Evolutionary conservation across 371 early-diverging fungal species (phyloP), one percentile per base, ranked within the genome.

Genomic region (Synchytrium microbalum): DNA sequence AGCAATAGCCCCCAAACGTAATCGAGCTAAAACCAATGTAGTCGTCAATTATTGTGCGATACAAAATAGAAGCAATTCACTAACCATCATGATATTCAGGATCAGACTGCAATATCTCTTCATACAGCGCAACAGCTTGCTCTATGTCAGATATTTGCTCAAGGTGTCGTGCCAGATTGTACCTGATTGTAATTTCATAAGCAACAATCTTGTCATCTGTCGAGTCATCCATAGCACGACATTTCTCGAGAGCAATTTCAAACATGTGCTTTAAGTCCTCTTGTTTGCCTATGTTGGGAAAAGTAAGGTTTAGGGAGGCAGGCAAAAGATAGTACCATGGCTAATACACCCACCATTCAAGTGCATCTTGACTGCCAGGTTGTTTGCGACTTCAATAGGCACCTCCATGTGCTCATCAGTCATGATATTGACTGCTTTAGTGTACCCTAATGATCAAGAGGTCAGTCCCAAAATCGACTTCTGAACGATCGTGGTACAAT

Each of bases 131-230:
- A 55, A 72, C 75, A 0, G 95, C 96, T 59, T 82, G 73, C 24
- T 77, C 75, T 26, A 72, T 66, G 26, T 86, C 79, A 1, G 84
- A 80, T 14, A 71, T 68, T 14, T 77, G 79, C 70, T 96, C 96
- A 56, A 83, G 81, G 19, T 90, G 69, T n/a, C 92, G 82, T 1
- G 86, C 94, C 16, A 88, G 69, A 68, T 95, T 96, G 74, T 92
- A 95, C 23, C 72, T 73, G n/a, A 92, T 76, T 0, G 90, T 89
- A 0, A 69, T 64, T n/a, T 38, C 32, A 3, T 67, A 32, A 10
- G 67, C 61, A 1, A 60, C 66, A 29, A 32, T 32, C 57, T 33
- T n/a, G 23, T 25, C 31, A 32, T 28, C 38, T 19, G 25, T 55
- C n/a, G 33, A 28, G 10, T 25, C 60, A 8, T 8, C 51, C 14